Base-by-base conservation (phyloP, 2,329 filamentous ascomycete genomes). In the Epicoccum nigrum region DNA sequence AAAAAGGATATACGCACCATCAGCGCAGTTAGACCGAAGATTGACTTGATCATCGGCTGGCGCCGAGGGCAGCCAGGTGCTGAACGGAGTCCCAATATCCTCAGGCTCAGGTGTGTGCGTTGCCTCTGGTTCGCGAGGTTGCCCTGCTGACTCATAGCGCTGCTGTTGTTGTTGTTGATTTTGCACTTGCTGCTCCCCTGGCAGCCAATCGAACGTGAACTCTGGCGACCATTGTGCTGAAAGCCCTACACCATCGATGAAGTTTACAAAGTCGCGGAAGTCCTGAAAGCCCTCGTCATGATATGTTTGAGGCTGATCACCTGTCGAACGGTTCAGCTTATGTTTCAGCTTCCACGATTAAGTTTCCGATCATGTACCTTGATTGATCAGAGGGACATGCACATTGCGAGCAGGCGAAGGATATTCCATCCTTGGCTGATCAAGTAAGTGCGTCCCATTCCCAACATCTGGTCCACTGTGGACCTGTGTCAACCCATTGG, bases 151-250 rank as follows among this genome's bases (percentile, higher is more conserved):
- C 7, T 57, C 56, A 13, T 62, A 58, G 12, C 23, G 40, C 4
- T 34, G 32, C 8, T 34, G 21, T 9, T 56, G 46, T 16, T 59
- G 57, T 19, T 65, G 59, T 15, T 56, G 54, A 13, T 65, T 58
- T 13, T 56, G 54, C 6, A 23, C 5, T 20, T 52, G 49, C 16
- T 52, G 49, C 9, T 62, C 58, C 21, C 56, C 56, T 16, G 58
- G 61, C 47, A 66, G 49, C 60, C 64, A 67, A 31, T 69, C 64
- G 9, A 67, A 59, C n/a, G 64, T 55, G 44, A 67, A 68, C 39
- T 69, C 63, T 7, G 65, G 65, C 6, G 65, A 67, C 64, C 65
- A 69, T 39, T 67, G 65, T 1, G 65, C 65, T 13, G 63, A 68
- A 12, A 65, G 52, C 3, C 65, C 65, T 9, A 69, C 65, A n/a